Base-by-base conservation (phyloP, 352 stramenopile species). In the Peronosclerospora sorghi region DNA sequence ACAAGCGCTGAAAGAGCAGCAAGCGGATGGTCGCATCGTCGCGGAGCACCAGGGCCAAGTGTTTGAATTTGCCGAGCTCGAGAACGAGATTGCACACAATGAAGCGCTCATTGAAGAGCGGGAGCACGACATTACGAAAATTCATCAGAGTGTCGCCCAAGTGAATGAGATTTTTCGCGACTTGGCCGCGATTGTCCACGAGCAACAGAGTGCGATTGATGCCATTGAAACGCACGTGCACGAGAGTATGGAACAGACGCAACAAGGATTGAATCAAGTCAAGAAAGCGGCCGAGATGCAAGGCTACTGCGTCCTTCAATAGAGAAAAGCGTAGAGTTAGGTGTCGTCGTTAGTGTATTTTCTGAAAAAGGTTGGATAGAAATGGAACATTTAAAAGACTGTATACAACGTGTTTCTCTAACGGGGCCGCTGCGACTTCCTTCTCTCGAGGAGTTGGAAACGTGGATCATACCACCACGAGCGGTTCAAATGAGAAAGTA, bases 151-250 rank as follows among this genome's bases (percentile, higher is more conserved):
- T 43, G 76, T 94, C n/a, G 80, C 78, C 28, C 79, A 95, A 47
- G 83, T 95, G 20, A 81, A 95, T 51, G 83, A 95, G 61, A 95
- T 95, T 55, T 95, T 92, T 59, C 60, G 81, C 5, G 83, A 95
- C 45, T 48, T 95, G 41, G 83, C 83, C 9, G 69, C 68, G 8
- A 88, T 95, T 41, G 83, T 95, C 29, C 61, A 82, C 24, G 73
- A 92, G 39, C 80, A 95, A 53, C 83, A 95, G 54, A 66, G 62
- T 13, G 65, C 68, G 23, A 88, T 94, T 45, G 80, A 95, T 54
- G 72, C 86, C 15, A 89, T 93, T 42, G 79, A 92, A 51, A 81
- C 56, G 1, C 73, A 92, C 58, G 71, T 91, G 34, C 73, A 93
- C 47, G 78, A 85, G 40, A 86, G 78, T 14, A 72, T 90, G 26